These are phyloP conservation scores for Gracilaria gracilis DNA, from an alignment of 23 red algal genomes.

Conservation along the genomic window DNA sequence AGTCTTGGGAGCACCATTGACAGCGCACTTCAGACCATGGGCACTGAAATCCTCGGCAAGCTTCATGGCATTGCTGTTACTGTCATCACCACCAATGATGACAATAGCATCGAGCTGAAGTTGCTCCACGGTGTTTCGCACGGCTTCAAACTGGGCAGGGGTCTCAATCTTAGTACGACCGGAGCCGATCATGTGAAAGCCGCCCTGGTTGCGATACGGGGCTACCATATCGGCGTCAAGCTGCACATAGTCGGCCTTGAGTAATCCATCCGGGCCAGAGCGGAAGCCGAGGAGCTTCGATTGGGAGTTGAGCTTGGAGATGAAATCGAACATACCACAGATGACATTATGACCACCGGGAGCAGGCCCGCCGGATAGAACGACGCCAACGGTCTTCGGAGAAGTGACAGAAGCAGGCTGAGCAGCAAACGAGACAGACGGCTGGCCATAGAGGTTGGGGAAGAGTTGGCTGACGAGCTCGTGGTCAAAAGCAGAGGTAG, in stretches of 20 bases:
- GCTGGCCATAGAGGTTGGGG: conserved; percentile 90
- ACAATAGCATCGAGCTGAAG: conserved; percentile 93
- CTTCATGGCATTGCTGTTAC: conserved; percentile 96
- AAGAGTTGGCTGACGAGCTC: conserved; percentile 74
- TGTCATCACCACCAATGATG: conserved; percentile 96
- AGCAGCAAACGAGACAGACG: conserved; percentile 56
- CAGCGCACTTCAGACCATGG: conserved; percentile 65
- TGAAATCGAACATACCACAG: conserved; percentile 86
- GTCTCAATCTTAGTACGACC: conserved; percentile 98
- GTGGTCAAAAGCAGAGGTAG: conserved; percentile 63
- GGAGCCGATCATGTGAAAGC: conserved; percentile 98
- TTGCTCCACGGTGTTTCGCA: conserved; percentile 62
- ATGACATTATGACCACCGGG: conserved; percentile 98
- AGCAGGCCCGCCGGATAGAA: conserved; percentile 93
- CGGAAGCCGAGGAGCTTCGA: conserved; percentile 85
- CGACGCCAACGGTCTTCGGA: conserved; percentile 82
- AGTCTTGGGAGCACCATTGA: conserved; percentile 96
- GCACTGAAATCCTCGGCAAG: conserved; percentile 91
- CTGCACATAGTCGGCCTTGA: conserved; percentile 67
- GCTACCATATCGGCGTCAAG: conserved; percentile 70
- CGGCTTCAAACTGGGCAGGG: conserved; percentile 85
- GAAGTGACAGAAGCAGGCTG: conserved; percentile 28
- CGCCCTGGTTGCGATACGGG: conserved; percentile 92
- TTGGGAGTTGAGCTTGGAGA: conserved; percentile 76
- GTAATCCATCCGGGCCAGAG: conserved; percentile 84